These are phyloP conservation scores for Glycine latifolia DNA, from an alignment of 306 rosid species.

Conservation along the genomic window DNA sequence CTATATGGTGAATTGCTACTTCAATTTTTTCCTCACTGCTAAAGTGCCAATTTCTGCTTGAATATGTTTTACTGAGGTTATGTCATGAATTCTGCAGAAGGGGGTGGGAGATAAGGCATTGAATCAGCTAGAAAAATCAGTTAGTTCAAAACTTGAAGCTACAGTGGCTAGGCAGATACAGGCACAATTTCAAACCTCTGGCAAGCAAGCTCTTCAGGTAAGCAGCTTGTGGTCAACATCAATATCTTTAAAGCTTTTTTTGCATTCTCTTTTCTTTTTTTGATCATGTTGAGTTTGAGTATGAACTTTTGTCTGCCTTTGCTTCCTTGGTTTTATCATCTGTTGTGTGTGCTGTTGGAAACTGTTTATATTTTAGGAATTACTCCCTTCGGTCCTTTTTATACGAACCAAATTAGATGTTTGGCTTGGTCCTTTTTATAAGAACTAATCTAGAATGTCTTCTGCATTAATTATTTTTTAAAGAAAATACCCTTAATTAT, in stretches of 20 bases:
- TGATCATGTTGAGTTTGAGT: conserved; percentile 4
- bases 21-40: conserved; percentile 27
- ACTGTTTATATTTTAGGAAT: too few species aligned
- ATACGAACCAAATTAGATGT: too few species aligned
- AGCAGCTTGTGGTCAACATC: conserved; percentile 40
- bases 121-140: conserved; percentile 70
- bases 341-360: background rate
- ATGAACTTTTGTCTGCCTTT: conserved; percentile 14
- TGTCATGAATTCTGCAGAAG: conserved; percentile 61
- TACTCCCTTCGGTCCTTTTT: too few species aligned
- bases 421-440: too few species aligned
- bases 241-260: background rate
- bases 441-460: too few species aligned
- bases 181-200: conserved; percentile 76
- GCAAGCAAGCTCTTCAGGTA: conserved; percentile 81
- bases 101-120: conserved; percentile 76
- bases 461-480: too few species aligned
- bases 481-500: too few species aligned
- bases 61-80: conserved; percentile 38
- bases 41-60: conserved; percentile 17
- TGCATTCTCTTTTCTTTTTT: background rate
- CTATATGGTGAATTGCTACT: conserved; percentile 26
- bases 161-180: conserved; percentile 73
- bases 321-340: conserved; percentile 18
- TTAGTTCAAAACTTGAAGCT: conserved; percentile 71